Percentiles rank a stretch among this genome's conserved stretches.
Conservation (phyloP, 495 filamentous ascomycete species). For the Polyplosphaeria fusca region DNA sequence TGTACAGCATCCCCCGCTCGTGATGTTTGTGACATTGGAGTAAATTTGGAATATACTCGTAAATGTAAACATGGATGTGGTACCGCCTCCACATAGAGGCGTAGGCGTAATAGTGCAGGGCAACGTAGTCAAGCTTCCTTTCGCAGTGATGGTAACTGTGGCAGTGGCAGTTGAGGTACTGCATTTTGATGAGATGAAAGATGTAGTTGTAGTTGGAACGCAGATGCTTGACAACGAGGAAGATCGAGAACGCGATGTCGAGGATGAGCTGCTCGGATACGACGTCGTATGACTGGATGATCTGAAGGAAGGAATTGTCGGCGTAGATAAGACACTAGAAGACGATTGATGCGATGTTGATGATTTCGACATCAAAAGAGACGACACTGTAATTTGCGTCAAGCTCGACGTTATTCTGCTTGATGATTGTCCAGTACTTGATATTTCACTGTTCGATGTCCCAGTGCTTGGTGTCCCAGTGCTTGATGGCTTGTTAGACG, state of each 20-base stretch:
- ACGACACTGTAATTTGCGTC: too few relatives aligned
- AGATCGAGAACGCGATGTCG: neutral
- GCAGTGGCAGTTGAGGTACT: neutral
- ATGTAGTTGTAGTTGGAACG: neutral
- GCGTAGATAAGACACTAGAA: neutral
- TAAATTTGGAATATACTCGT: slow-evolving; percentile 8
- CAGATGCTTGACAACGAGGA: neutral
- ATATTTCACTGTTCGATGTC: neutral
- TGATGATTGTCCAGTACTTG: neutral
- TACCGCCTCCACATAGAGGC: neutral
- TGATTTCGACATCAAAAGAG: neutral
- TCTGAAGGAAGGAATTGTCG: neutral
- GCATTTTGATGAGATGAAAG: neutral
- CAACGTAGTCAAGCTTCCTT: neutral
- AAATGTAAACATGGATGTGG: neutral
- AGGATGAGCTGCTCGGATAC: neutral
- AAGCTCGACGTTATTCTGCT: neutral
- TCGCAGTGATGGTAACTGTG: neutral
- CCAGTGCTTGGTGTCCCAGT: neutral
- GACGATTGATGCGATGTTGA: neutral
- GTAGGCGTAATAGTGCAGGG: slow-evolving; percentile 1
- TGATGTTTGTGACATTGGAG: neutral
- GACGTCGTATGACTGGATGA: neutral
- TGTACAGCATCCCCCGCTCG: neutral
- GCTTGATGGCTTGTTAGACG: too few relatives aligned